phyloP scores from a whole-genome alignment of 768 basidiomycete species.

The Tylopilus rubrobrunneus region DNA sequence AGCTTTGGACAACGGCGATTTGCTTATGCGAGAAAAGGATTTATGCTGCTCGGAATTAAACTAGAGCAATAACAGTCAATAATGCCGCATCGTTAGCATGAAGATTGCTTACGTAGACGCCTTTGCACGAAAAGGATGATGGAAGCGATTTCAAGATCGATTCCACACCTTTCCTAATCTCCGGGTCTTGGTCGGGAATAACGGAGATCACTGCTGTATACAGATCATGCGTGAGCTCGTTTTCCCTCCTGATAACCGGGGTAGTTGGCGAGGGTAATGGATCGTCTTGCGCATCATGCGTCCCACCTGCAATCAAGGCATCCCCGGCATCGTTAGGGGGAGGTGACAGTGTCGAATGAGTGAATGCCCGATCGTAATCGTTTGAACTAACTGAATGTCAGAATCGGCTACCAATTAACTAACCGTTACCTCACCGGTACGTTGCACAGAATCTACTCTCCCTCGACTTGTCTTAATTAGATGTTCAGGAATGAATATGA shows the following conservation, averaged over 20 bases:
- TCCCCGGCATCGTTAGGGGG: not conserved
- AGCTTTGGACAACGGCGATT: not conserved
- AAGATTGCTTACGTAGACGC: conserved; percentile 3
- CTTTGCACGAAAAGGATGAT: conserved; percentile 6
- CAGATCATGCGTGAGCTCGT: conserved; percentile 10
- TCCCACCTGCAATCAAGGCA: not conserved
- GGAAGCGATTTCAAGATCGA: conserved; percentile 8
- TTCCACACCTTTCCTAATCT: conserved; percentile 9
- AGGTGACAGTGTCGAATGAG: not conserved
- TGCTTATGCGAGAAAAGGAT: not conserved
- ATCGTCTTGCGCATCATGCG: not conserved
- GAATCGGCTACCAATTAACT: too few relatives aligned
- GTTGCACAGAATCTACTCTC: too few relatives aligned
- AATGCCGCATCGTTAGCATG: not conserved
- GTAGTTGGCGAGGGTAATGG: not conserved
- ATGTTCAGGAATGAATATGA: too few relatives aligned
- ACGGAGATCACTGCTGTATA: conserved; percentile 7
- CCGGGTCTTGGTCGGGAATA: not conserved
- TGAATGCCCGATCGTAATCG: conserved; percentile 5
- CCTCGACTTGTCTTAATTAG: too few relatives aligned
- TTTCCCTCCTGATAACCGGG: not conserved
- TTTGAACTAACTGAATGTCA: not conserved
- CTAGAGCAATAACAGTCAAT: not conserved
- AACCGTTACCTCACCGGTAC: too few relatives aligned
- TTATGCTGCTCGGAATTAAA: conserved; percentile 9